These are phyloP conservation scores for Xylariaceae sp. DNA, from an alignment of 2,329 filamentous ascomycete species.

Conservation along the genomic window DNA sequence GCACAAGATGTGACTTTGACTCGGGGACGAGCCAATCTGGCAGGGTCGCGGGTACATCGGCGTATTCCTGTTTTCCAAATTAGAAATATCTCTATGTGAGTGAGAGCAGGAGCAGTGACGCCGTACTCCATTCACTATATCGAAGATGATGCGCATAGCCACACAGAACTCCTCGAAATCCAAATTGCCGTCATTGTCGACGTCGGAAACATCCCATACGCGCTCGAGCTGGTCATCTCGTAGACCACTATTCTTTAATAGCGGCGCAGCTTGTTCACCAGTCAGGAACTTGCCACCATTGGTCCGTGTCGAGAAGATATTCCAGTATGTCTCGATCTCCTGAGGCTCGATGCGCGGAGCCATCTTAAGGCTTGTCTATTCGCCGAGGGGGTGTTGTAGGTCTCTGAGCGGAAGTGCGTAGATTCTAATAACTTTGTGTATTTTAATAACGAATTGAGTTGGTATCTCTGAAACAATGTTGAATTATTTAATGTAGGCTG, in stretches of 20 bases:
- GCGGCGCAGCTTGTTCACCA: conserved; percentile 65
- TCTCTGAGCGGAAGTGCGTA: not conserved
- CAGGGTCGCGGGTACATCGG: conserved; percentile 82
- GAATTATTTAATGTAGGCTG: not conserved
- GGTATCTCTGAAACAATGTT: not conserved
- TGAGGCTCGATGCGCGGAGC: conserved; percentile 66
- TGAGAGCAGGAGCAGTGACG: not conserved
- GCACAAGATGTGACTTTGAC: conserved; percentile 88
- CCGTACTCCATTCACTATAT: conserved; percentile 86
- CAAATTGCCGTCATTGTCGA: conserved; percentile 95
- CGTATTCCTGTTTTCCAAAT: conserved; percentile 70
- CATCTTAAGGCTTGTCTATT: conserved; percentile 46
- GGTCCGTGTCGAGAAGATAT: conserved; percentile 65
- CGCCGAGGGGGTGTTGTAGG: conserved; percentile 7
- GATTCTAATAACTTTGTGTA: not conserved
- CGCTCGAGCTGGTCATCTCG: conserved; percentile 83
- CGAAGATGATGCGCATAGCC: conserved; percentile 97
- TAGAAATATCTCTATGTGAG: not conserved
- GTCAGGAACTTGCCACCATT: conserved; percentile 65
- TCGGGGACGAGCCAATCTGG: conserved; percentile 98
- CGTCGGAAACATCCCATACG: conserved; percentile 96
- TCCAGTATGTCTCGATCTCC: conserved; percentile 71
- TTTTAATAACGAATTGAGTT: not conserved
- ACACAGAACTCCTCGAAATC: conserved; percentile 99
- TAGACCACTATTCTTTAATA: conserved; percentile 68